Evolutionary conservation across 2,329 filamentous ascomycete species (phyloP).

Genomic region (Arachnomyces sp.): DNA sequence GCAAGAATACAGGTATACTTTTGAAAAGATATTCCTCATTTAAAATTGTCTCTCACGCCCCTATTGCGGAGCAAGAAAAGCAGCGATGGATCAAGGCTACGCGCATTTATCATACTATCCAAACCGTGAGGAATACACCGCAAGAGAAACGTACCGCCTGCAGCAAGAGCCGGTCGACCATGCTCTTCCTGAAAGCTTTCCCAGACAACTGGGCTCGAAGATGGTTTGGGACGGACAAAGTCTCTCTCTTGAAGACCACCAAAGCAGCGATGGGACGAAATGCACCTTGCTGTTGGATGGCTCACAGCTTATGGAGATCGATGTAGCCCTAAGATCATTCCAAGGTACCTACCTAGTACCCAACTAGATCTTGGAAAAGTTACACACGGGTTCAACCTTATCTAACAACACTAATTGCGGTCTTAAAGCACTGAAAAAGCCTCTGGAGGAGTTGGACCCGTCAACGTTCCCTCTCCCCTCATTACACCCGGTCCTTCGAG

Average conservation of each 20-base stretch:
- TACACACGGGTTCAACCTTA: too few relatives aligned
- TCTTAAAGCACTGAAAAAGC: constrained; percentile 20
- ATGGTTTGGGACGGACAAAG: constrained; percentile 43
- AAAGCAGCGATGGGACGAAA: constrained; percentile 24
- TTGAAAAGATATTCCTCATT: too few relatives aligned
- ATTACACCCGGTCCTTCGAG: constrained; percentile 25
- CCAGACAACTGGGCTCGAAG: constrained; percentile 31
- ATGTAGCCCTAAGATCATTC: constrained; percentile 36
- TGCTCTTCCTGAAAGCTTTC: constrained; percentile 36
- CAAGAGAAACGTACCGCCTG: constrained; percentile 8
- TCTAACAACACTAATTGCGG: constrained; percentile 6
- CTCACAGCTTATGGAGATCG: constrained; percentile 36
- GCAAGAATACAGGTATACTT: too few relatives aligned
- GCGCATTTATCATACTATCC: too few relatives aligned
- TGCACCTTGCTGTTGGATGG: constrained; percentile 18
- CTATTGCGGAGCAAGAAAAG: too few relatives aligned
- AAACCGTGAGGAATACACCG: too few relatives aligned
- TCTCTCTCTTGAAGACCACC: constrained; percentile 32
- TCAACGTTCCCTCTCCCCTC: constrained; percentile 39
- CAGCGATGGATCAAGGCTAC: too few relatives aligned
- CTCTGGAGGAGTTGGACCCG: constrained; percentile 36
- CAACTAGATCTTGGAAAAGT: too few relatives aligned
- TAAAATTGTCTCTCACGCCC: too few relatives aligned
- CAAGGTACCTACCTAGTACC: constrained; percentile 21
- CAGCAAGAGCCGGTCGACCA: constrained; percentile 14